phyloP scores from a whole-genome alignment of 176 grass and related monocot genomes.

The Chrysopogon serrulatus region DNA sequence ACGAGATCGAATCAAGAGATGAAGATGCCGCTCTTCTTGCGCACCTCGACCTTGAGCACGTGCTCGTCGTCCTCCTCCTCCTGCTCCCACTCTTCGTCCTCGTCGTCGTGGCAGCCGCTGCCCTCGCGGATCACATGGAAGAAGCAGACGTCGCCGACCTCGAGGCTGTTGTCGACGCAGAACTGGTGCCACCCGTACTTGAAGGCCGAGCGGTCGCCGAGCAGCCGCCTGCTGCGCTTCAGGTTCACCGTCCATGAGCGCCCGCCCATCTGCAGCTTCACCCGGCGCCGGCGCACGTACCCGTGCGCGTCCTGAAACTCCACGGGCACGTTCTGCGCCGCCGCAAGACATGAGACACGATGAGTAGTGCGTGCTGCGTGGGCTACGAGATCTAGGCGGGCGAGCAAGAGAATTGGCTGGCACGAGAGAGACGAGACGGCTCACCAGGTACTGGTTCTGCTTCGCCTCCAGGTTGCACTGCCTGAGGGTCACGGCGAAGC shows the following conservation, averaged over 20 bases:
- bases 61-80: constrained; percentile 11
- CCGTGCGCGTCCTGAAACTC: constrained; percentile 38
- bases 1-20: no score
- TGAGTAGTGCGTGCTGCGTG: no score
- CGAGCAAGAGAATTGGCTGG: neutral
- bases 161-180: constrained; percentile 32
- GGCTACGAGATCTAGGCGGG: no score
- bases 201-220: constrained; percentile 9
- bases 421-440: neutral
- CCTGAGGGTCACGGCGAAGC: constrained; percentile 28
- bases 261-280: constrained; percentile 34
- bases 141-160: constrained; percentile 40
- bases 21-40: constrained; percentile 19
- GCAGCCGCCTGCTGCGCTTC: constrained; percentile 14
- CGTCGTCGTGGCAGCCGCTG: neutral
- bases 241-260: constrained; percentile 21
- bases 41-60: constrained; percentile 37
- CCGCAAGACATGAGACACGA: neutral
- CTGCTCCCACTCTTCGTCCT: neutral
- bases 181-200: constrained; percentile 41
- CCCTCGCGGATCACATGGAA: constrained; percentile 16
- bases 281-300: constrained; percentile 1
- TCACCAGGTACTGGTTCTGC: constrained; percentile 51
- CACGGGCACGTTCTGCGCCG: constrained; percentile 31
- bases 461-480: constrained; percentile 2